A percentile compares a stretch with the other conserved stretches of the same genome.
Conservation (phyloP, 305 asterid genomes). For the Fraxinus greggii region DNA sequence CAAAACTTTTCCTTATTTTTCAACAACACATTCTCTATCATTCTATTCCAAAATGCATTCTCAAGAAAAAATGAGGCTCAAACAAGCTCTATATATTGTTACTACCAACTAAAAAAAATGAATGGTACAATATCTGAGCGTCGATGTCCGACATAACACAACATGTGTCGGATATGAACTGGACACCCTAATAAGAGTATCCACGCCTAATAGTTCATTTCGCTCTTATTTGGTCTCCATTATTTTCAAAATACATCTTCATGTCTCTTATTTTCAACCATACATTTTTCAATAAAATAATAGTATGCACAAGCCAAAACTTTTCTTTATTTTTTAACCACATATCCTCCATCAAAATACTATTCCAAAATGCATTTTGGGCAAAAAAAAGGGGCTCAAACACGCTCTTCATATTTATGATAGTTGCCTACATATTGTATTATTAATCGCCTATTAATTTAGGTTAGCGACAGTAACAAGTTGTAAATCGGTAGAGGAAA, state of each 20-base stretch:
- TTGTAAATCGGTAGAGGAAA: not conserved
- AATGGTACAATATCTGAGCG: not conserved
- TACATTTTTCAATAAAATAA: too few relatives aligned
- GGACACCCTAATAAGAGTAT: not conserved
- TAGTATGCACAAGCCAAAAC: not conserved
- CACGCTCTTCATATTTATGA: not conserved
- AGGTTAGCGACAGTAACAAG: not conserved
- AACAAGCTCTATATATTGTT: too few relatives aligned
- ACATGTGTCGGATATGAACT: not conserved
- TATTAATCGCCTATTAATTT: not conserved
- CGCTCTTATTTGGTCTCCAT: too few relatives aligned
- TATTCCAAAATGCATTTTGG: not conserved
- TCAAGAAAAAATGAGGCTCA: too few relatives aligned
- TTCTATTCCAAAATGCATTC: too few relatives aligned
- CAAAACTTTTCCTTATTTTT: too few relatives aligned
- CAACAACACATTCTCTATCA: too few relatives aligned
- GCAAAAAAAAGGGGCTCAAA: not conserved
- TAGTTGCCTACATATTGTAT: not conserved
- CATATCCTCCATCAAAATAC: not conserved
- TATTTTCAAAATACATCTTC: too few relatives aligned
- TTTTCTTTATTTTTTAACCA: not conserved
- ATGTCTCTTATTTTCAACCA: too few relatives aligned
- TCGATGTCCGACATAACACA: not conserved
- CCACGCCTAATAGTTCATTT: not conserved
- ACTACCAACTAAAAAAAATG: not conserved